phyloP scores from a whole-genome alignment of 2,329 filamentous ascomycete species.

The Arthroderma uncinatum region DNA sequence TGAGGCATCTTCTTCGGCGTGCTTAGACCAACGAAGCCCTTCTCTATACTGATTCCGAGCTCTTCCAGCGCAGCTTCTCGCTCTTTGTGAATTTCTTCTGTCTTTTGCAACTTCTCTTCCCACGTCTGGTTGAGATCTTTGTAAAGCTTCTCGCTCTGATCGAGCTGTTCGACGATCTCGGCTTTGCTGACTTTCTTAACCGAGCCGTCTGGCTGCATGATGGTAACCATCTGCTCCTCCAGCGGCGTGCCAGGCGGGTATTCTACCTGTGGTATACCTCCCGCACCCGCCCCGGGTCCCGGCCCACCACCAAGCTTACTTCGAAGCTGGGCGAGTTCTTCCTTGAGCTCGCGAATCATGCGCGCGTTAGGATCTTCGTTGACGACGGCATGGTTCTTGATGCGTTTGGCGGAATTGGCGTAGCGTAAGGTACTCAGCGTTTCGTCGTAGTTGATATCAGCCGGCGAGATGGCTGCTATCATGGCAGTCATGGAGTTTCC shows the following conservation, averaged over 20 bases:
- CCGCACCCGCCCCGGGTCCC: constrained; percentile 36
- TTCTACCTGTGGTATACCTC: constrained; percentile 55
- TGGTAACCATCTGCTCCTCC: constrained; percentile 92
- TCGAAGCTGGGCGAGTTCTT: constrained; percentile 75
- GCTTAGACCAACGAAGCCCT: constrained; percentile 87
- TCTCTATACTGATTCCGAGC: constrained; percentile 96
- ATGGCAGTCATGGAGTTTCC: constrained; percentile 99
- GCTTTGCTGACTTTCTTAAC: constrained; percentile 96
- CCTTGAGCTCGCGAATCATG: constrained; percentile 97
- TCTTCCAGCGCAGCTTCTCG: constrained; percentile 90
- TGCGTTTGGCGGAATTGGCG: constrained; percentile 93
- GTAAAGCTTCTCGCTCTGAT: constrained; percentile 91
- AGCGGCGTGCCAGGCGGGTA: constrained; percentile 87
- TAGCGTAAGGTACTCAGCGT: constrained; percentile 92
- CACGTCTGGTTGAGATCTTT: constrained; percentile 95
- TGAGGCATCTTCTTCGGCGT: constrained; percentile 99
- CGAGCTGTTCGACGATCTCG: constrained; percentile 92
- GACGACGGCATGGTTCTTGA: constrained; percentile 99
- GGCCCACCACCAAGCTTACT: constrained; percentile 60
- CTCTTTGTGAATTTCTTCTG: constrained; percentile 95
- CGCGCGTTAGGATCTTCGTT: constrained; percentile 98
- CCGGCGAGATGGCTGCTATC: constrained; percentile 97
- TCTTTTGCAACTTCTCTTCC: constrained; percentile 93
- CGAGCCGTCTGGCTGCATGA: constrained; percentile 71
- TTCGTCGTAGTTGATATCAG: constrained; percentile 98